Evolutionary conservation across 2,329 filamentous ascomycete species (phyloP).

Genomic region (Penicillium concentricum): DNA sequence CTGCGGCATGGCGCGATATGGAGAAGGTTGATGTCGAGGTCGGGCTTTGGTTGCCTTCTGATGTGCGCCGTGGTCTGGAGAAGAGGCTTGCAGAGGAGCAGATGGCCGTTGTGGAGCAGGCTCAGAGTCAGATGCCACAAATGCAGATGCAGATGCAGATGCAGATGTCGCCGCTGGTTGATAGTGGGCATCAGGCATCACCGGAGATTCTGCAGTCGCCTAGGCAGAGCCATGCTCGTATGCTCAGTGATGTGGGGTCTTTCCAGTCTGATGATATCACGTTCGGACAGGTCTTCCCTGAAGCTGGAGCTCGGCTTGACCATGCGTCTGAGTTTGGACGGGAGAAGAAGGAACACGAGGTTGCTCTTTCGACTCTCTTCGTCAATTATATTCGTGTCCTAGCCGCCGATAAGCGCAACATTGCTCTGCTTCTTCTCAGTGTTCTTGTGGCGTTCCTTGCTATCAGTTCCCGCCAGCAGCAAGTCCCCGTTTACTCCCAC

Average conservation of each 20-base stretch:
- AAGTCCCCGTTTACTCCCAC: background rate
- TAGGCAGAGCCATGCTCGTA: constrained; percentile 8
- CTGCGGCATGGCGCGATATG: constrained; percentile 95
- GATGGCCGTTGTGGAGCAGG: constrained; percentile 18
- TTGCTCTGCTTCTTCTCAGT: constrained; percentile 31
- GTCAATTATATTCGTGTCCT: constrained; percentile 55
- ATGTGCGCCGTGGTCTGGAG: constrained; percentile 53
- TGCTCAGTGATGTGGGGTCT: constrained; percentile 12
- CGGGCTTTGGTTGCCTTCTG: constrained; percentile 63
- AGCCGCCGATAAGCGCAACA: constrained; percentile 54
- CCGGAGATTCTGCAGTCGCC: constrained; percentile 7
- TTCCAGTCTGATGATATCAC: background rate
- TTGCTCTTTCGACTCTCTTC: constrained; percentile 53
- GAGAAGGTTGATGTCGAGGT: constrained; percentile 96
- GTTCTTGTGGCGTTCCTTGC: constrained; percentile 15
- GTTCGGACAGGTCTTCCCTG: background rate
- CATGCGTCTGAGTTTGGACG: constrained; percentile 5
- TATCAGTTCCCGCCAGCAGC: constrained; percentile 5
- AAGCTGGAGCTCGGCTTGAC: constrained; percentile 9
- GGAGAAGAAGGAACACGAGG: constrained; percentile 33
- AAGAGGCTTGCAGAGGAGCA: constrained; percentile 44
- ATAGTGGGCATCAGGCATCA: background rate
- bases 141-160: constrained; percentile 10
- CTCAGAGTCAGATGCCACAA: constrained; percentile 4
- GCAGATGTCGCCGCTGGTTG: background rate